These are phyloP conservation scores for Penicillium sp. DNA, from an alignment of 2,329 filamentous ascomycete genomes.

Conservation along the genomic window DNA sequence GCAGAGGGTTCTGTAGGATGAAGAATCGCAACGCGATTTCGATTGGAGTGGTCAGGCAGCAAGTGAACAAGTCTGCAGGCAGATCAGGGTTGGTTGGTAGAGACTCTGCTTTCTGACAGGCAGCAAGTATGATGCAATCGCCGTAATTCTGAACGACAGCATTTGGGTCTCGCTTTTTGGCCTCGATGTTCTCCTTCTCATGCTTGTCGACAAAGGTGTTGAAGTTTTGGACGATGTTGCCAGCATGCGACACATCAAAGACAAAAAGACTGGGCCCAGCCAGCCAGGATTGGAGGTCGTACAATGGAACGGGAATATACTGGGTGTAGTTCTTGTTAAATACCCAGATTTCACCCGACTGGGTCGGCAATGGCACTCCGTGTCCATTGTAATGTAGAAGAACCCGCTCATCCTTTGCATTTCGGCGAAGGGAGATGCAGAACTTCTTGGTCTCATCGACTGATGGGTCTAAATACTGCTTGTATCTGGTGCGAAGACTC, in stretches of 20 bases:
- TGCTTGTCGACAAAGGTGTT: constrained; percentile 94
- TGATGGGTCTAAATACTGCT: constrained; percentile 93
- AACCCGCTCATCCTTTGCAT: constrained; percentile 93
- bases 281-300: constrained; percentile 93
- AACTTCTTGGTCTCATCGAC: constrained; percentile 98
- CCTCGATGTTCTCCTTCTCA: constrained; percentile 81
- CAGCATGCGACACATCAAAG: constrained; percentile 96
- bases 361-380: constrained; percentile 91
- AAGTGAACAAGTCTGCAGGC: constrained; percentile 93
- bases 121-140: constrained; percentile 89
- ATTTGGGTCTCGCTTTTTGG: constrained; percentile 72
- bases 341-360: constrained; percentile 97
- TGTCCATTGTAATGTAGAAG: constrained; percentile 99
- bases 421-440: constrained; percentile 82
- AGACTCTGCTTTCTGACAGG: constrained; percentile 86
- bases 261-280: constrained; percentile 95
- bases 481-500: constrained; percentile 93
- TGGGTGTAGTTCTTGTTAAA: constrained; percentile 99
- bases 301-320: constrained; percentile 95
- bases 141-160: constrained; percentile 65
- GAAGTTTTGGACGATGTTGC: constrained; percentile 94
- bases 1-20: constrained; percentile 83
- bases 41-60: constrained; percentile 93
- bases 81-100: constrained; percentile 91
- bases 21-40: constrained; percentile 98